These are phyloP conservation scores for Tylopilus sp. DNA, from an alignment of 1,284 basidiomycete genomes.

Conservation along the genomic window DNA sequence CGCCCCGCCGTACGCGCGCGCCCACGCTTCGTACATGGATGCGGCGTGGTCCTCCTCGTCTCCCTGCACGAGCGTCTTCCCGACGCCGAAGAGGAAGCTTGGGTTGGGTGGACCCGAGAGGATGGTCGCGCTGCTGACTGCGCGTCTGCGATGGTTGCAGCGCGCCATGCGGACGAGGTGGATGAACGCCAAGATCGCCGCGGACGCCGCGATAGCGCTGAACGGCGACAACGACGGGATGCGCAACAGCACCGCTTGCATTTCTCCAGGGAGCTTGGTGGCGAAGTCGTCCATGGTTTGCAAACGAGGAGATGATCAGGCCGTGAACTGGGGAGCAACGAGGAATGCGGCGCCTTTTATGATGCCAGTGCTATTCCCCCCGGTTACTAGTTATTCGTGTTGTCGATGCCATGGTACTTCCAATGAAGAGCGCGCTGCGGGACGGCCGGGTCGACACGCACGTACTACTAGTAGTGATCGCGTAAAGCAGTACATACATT, in stretches of 20 bases:
- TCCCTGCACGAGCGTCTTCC: background rate
- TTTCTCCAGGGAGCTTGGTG: background rate
- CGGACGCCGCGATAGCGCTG: background rate
- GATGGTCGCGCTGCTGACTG: constrained; percentile 13
- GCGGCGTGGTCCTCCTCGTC: constrained; percentile 1
- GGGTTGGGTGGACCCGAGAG: constrained; percentile 20
- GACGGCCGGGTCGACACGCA: too few species aligned
- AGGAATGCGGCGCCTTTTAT: background rate
- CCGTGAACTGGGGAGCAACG: too few species aligned
- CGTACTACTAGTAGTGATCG: too few species aligned
- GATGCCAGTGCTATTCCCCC: too few species aligned
- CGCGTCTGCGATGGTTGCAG: background rate
- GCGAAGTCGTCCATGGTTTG: background rate
- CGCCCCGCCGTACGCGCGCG: constrained; percentile 36
- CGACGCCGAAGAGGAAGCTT: constrained; percentile 19
- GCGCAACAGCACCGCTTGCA: background rate
- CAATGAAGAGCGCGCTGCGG: too few species aligned
- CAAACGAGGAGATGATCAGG: too few species aligned
- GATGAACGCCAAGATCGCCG: background rate
- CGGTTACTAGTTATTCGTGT: too few species aligned
- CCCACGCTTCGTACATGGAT: constrained; percentile 21
- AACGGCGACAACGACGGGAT: background rate
- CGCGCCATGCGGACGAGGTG: constrained; percentile 5
- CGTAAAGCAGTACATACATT: too few species aligned
- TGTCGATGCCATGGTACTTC: too few species aligned